phyloP scores from a whole-genome alignment of 2,329 filamentous ascomycete genomes.

The Pyrenophora seminiperda region DNA sequence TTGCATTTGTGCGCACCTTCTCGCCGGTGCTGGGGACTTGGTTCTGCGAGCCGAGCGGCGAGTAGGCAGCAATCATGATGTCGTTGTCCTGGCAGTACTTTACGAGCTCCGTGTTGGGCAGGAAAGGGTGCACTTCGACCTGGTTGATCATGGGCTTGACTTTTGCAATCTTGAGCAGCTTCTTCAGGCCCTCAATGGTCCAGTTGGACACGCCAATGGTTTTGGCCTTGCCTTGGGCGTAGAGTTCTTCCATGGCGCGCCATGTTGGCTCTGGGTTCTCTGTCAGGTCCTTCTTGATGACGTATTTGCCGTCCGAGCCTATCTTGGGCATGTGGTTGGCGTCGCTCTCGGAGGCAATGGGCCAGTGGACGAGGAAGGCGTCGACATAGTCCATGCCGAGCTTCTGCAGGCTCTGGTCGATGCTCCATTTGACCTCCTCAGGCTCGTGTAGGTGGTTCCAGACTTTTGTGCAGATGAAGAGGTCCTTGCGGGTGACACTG shows the following conservation, averaged over 20 bases:
- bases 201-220: slow-evolving; percentile 77
- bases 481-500: slow-evolving; percentile 60
- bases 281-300: slow-evolving; percentile 69
- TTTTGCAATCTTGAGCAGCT: slow-evolving; percentile 67
- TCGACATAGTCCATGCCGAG: slow-evolving; percentile 69
- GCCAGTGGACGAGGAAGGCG: slow-evolving; percentile 71
- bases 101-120: slow-evolving; percentile 65
- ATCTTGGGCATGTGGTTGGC: slow-evolving; percentile 59
- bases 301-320: slow-evolving; percentile 62
- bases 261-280: slow-evolving; percentile 71
- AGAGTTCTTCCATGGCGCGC: slow-evolving; percentile 68
- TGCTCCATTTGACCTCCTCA: slow-evolving; percentile 65
- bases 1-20: slow-evolving; percentile 70
- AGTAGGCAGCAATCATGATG: slow-evolving; percentile 68
- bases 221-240: slow-evolving; percentile 65
- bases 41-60: slow-evolving; percentile 71
- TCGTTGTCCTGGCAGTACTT: slow-evolving; percentile 63
- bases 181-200: slow-evolving; percentile 68
- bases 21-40: slow-evolving; percentile 71
- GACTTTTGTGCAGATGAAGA: slow-evolving; percentile 79
- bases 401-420: slow-evolving; percentile 66
- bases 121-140: slow-evolving; percentile 76
- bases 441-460: slow-evolving; percentile 60
- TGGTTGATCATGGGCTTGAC: slow-evolving; percentile 74
- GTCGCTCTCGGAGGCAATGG: slow-evolving; percentile 58